Base-by-base conservation (phyloP, 225 moss, liverwort and hornwort species). In the Asterella californica region DNA sequence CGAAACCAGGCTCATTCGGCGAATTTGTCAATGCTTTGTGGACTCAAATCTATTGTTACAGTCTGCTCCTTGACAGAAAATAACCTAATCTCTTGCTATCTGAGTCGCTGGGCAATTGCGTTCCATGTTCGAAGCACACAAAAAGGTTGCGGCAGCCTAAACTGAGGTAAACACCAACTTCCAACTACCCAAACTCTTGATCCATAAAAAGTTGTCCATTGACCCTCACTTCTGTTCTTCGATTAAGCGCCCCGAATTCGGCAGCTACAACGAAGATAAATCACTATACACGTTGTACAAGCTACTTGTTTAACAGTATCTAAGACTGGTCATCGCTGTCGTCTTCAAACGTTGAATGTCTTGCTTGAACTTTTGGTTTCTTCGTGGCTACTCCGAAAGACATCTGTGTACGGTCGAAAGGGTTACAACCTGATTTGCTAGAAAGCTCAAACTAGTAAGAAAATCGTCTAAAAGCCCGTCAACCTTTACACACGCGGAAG, bases 351-450 rank as follows among this genome's bases (percentile, higher is more conserved):
- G 90, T 86, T 5, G 93, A 90, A 69, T 92, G 81, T 88, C 90
- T 95, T 1, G 79, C 72, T 38, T 84, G 81, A 53, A 91, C 90
- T 87, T 99, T 99, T 18, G 82, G 70, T 83, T 91, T 99, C 84
- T 91, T 94, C 12, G 87, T 71, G 49, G 84, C 81, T 48, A 87
- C 74, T 66, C 95, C 99, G 84, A 92, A 84, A 1, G 91, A 85
- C 87, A 87, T 87, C 97, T 97, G 91, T 42, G 42, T 2, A 42
- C 42, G 7, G 42, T 7, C 3, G 42, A 42, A 42, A 42, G 42
- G 42, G 42, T 42, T 42, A 42, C 7, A 42, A 42, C n/a, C n/a
- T n/a, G n/a, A n/a, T 3, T 42, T 42, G 42, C 42, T 42, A 42
- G 42, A 42, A 42, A 42, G 42, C 42, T 42, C 42, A 7, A n/a